Base-by-base conservation (phyloP, 495 filamentous ascomycete species). In the Cudoniella acicularis region DNA sequence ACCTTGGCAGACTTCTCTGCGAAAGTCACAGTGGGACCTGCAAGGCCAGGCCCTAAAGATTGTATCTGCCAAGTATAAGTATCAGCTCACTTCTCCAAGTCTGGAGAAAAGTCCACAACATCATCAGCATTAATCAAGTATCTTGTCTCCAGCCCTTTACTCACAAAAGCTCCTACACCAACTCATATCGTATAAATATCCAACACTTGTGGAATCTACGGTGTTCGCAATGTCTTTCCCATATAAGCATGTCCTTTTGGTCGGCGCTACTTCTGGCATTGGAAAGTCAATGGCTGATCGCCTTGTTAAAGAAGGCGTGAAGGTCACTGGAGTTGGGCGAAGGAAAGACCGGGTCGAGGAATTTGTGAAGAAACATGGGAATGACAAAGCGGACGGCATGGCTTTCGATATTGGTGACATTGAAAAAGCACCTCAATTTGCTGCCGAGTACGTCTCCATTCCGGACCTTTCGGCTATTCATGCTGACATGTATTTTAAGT, bases 401-500 rank as follows among this genome's bases (percentile, higher is more conserved):
- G 75, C 75, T 3, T 85, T 87, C 58, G 83, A 88, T 67, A 77
- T 86, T 53, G 78, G 73, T n/a, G 69, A 83, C 22, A 61, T 82
- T 10, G 70, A 79, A 24, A 64, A 78, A 56, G 81, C 85, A 18
- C 76, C 77, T 0, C 60, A 65, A 9, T 85, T 83, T 59, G 83
- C 64, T 10, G 66, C 68, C 17, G 70, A 78, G 69, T 78, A 61
- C 30, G 52, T 40, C 30, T 2, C 6, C 40, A 20, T 42, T 18
- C 16, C 25, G 17, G 22, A 36, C 24, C 36, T 36, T 21, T 36
- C 30, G 30, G 11, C 20, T 26, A 46, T 6, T 40, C 26, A 54
- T 50, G n/a, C 42, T 50, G n/a, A 53, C 23, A 27, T 20, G 13
- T 25, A n/a, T 26, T 17, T 21, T 10, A 17, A 78, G 76, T 26